phyloP scores from a whole-genome alignment of 805 yeast genomes.

The Yamadazyma tumulicola region DNA sequence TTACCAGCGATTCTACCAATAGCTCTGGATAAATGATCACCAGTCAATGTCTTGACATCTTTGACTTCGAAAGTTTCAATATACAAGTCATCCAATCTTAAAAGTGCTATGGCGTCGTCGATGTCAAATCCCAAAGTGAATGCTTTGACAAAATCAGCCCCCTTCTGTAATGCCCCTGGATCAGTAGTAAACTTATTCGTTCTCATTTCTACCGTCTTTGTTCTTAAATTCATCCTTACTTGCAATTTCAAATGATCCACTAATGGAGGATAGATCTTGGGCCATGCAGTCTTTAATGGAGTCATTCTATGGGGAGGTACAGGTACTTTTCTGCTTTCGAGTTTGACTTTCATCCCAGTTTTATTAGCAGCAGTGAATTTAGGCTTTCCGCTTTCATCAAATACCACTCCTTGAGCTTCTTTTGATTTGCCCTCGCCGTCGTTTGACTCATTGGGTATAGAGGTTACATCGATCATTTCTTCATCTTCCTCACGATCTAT shows the following conservation, averaged over 20 bases:
- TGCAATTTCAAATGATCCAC: constrained; percentile 94
- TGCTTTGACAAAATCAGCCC: constrained; percentile 95
- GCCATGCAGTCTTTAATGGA: constrained; percentile 87
- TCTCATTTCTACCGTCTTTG: constrained; percentile 83
- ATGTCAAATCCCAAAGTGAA: constrained; percentile 95
- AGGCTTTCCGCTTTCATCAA: constrained; percentile 88
- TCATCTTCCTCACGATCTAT: constrained; percentile 26
- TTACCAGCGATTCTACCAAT: constrained; percentile 99
- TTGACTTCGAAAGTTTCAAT: constrained; percentile 96
- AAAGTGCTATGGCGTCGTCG: constrained; percentile 92
- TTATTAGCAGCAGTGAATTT: constrained; percentile 71
- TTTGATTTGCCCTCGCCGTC: constrained; percentile 15
- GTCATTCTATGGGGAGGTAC: constrained; percentile 98
- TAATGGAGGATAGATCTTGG: constrained; percentile 90
- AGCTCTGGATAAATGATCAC: constrained; percentile 97
- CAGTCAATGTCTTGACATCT: constrained; percentile 92
- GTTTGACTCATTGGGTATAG: constrained; percentile 33
- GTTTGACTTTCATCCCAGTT: constrained; percentile 62
- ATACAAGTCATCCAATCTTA: constrained; percentile 92
- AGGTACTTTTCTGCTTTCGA: constrained; percentile 83
- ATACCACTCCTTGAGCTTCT: constrained; percentile 41
- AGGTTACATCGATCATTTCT: constrained; percentile 38
- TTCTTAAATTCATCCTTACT: constrained; percentile 89
- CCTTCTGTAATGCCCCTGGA: constrained; percentile 93
- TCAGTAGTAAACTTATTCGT: constrained; percentile 83